Conservation (phyloP, 108 stramenopile genomes). For the Pinguiococcus pyrenoidosus region DNA sequence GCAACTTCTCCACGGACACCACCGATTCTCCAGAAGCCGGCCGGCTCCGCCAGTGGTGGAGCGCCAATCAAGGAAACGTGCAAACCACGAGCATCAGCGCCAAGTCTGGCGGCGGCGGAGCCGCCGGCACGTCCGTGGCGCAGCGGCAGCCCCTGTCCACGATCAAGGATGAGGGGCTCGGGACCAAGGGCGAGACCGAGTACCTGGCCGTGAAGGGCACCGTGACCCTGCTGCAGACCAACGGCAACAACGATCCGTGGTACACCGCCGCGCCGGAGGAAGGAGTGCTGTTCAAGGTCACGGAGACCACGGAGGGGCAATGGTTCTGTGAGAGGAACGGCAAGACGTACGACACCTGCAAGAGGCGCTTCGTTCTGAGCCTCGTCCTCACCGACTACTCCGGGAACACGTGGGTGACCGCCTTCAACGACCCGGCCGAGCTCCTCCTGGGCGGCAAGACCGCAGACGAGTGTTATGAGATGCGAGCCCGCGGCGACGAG, state of each 20-base stretch:
- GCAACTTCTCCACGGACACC: conserved; percentile 15
- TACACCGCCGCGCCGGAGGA: conserved; percentile 79
- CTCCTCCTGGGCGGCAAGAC: conserved; percentile 49
- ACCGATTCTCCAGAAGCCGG: conserved; percentile 26
- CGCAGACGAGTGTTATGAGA: conserved; percentile 56
- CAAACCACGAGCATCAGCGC: background rate
- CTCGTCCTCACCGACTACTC: conserved; percentile 61
- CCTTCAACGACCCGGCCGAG: conserved; percentile 76
- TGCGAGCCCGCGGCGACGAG: background rate
- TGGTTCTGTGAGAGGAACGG: conserved; percentile 37
- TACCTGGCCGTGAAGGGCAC: conserved; percentile 69
- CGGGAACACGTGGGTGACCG: conserved; percentile 53
- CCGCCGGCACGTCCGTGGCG: conserved; percentile 43
- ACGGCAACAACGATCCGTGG: conserved; percentile 83
- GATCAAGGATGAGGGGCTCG: conserved; percentile 70
- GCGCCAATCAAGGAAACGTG: too few relatives aligned
- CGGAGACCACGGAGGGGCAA: conserved; percentile 17
- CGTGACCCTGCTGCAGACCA: conserved; percentile 59
- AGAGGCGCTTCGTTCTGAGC: conserved; percentile 72
- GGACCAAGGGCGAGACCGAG: conserved; percentile 78
- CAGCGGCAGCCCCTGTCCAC: conserved; percentile 54
- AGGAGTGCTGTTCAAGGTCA: conserved; percentile 40
- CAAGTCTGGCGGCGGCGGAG: conserved; percentile 31
- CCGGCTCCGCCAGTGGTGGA: conserved; percentile 23
- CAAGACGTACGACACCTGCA: conserved; percentile 53